These are phyloP conservation scores for Hypoxylon sp. DNA, from an alignment of 2,329 filamentous ascomycete genomes.

Conservation along the genomic window DNA sequence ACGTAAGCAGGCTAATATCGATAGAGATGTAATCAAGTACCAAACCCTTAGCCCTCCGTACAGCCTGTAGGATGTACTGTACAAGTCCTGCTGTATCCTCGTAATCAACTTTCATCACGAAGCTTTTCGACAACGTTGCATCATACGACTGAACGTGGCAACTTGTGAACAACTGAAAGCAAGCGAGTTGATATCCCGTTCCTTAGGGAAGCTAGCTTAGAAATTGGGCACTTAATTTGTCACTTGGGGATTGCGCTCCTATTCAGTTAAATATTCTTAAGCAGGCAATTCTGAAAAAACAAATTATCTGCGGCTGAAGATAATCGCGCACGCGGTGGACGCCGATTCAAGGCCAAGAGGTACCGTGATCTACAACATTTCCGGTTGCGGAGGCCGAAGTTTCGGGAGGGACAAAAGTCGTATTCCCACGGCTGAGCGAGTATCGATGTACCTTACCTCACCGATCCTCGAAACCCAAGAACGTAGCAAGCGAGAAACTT, in stretches of 20 bases:
- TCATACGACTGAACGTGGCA: conserved; percentile 27
- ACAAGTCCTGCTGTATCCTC: neutral
- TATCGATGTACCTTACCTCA: conserved; percentile 16
- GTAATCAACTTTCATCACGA: conserved; percentile 17
- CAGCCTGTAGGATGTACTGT: neutral
- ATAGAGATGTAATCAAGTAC: conserved; percentile 2
- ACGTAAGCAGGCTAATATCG: conserved; percentile 16
- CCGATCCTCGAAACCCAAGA: conserved; percentile 14
- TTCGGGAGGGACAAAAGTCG: conserved; percentile 33
- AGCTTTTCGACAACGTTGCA: conserved; percentile 26
- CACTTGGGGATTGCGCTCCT: neutral
- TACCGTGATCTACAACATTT: conserved; percentile 17
- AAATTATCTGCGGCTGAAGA: conserved; percentile 2
- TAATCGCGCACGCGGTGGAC: conserved; percentile 17
- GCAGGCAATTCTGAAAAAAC: neutral
- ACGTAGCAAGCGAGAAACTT: conserved; percentile 34
- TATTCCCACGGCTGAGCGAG: conserved; percentile 19
- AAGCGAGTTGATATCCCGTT: neutral
- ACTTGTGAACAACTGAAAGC: conserved; percentile 10
- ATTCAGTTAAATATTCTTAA: neutral
- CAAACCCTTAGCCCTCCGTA: neutral
- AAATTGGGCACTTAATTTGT: conserved; percentile 1
- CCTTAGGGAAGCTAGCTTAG: neutral
- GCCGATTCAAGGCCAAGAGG: conserved; percentile 12
- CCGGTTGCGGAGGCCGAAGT: conserved; percentile 37